Conservation (phyloP, 1,284 basidiomycete species). For the Xanthoconium separans region DNA sequence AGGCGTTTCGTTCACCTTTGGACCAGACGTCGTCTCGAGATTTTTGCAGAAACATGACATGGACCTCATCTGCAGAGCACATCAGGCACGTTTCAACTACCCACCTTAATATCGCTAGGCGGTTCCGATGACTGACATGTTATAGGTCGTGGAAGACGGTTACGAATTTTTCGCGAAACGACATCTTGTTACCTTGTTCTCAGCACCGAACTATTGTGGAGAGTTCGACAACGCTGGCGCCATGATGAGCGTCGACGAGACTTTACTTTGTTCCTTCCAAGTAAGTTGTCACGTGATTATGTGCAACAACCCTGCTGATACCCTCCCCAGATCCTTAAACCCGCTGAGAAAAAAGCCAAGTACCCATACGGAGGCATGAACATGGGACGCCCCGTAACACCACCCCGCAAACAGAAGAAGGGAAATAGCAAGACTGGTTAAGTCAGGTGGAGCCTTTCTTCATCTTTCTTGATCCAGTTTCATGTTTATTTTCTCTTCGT, state of each 20-base stretch:
- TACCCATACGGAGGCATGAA: conserved; percentile 84
- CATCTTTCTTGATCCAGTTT: conserved; percentile 26
- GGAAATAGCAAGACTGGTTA: conserved; percentile 67
- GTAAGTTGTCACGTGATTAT: conserved; percentile 48
- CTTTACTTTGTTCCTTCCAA: conserved; percentile 97
- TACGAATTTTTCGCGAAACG: conserved; percentile 99
- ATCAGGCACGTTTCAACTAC: conserved; percentile 65
- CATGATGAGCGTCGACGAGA: conserved; percentile 99
- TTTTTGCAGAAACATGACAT: conserved; percentile 99
- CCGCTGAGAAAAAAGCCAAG: conserved; percentile 98
- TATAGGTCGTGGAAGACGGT: conserved; percentile 94
- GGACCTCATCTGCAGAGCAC: conserved; percentile 98
- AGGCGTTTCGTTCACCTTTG: conserved; percentile 98
- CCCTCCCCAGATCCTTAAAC: conserved; percentile 84
- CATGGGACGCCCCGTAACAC: conserved; percentile 76
- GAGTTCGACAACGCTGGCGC: conserved; percentile 99
- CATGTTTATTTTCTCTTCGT: conserved; percentile 31
- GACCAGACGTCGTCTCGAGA: conserved; percentile 95
- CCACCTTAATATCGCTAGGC: conserved; percentile 3
- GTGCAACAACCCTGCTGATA: conserved; percentile 1
- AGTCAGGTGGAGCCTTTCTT: conserved; percentile 30
- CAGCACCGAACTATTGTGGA: conserved; percentile 97
- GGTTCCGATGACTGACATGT: conserved; percentile 3
- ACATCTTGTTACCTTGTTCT: conserved; percentile 96
- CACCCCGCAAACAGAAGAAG: conserved; percentile 85